A percentile compares a stretch with the other conserved stretches of the same genome.
These are phyloP conservation scores for Kazachstania psychrophila DNA, from an alignment of 805 yeast species.

Conservation along the genomic window DNA sequence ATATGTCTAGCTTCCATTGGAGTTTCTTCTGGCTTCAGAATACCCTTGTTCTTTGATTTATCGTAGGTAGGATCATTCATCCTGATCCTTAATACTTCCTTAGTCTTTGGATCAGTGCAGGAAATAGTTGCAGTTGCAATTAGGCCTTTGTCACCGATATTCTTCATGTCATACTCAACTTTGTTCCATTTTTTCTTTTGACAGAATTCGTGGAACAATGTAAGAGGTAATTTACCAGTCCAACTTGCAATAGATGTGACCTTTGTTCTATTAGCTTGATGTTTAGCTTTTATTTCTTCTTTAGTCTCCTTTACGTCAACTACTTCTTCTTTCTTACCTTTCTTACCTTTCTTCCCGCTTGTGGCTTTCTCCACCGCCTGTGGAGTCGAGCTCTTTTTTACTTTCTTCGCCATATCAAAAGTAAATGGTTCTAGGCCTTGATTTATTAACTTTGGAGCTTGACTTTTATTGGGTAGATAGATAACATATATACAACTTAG, in stretches of 20 bases:
- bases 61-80: slow-evolving; percentile 40
- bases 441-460: no score
- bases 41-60: slow-evolving; percentile 36
- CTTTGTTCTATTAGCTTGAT: slow-evolving; percentile 34
- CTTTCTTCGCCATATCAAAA: slow-evolving; percentile 23
- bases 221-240: slow-evolving; percentile 92
- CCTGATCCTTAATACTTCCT: slow-evolving; percentile 49
- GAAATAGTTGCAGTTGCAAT: slow-evolving; percentile 55
- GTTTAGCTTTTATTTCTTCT: slow-evolving; percentile 19
- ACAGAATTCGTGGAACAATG: slow-evolving; percentile 75
- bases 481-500: no score
- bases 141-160: slow-evolving; percentile 44
- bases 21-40: slow-evolving; percentile 61
- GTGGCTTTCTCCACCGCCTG: not conserved
- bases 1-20: slow-evolving; percentile 82
- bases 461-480: no score
- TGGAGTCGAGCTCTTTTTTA: slow-evolving; percentile 7
- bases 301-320: slow-evolving; percentile 9
- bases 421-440: no score
- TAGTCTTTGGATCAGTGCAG: slow-evolving; percentile 75
- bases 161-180: slow-evolving; percentile 66
- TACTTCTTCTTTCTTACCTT: slow-evolving; percentile 10
- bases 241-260: slow-evolving; percentile 68
- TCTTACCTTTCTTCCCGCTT: slow-evolving; percentile 10
- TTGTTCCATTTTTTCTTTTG: slow-evolving; percentile 86